Evolutionary conservation across 768 basidiomycete genomes (phyloP), one percentile per base, ranked within the genome.

Genomic region (Gloeopeniophorella convolvens): DNA sequence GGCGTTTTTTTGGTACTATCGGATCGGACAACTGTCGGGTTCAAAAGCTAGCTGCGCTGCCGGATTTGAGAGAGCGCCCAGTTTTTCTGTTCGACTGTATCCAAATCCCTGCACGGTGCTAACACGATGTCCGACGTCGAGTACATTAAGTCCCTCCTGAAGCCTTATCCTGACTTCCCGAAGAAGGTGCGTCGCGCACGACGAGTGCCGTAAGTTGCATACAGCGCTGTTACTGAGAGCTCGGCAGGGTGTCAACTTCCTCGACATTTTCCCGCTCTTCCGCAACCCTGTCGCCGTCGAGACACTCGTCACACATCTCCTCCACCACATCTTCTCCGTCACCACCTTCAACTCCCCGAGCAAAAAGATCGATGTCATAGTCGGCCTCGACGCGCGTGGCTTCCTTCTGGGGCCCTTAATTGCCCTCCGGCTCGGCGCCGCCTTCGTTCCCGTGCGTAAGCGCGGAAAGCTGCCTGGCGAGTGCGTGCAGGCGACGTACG

Each of bases 391-490:
- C 66, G 95, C 95, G 20, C 77, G 96, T 48, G 96, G 96, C 12
- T 99, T 99, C 73, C 77, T 99, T 43, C 68, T 99, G 9, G 96
- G 94, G 1, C 96, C 96, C 1, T 78, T 92, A 58, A 79, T 99
- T 60, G 96, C 96, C 4, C 69, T 90, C 61, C 75, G 95, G 50
- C 72, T 99, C 23, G 89, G 90, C 23, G 93, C 93, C 1, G 89
- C 91, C 10, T 99, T 99, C 59, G 92, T 96, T 3, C 94, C 96
- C 2, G 93, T 98, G 28, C 77, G 96, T 52, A 99, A 99, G 70
- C 71, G 72, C 54, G 94, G 93, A 4, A 99, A 98, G 67, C 75
- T 99, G n/a, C 96, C 96, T 5, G 96, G 96, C 39, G 62, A 80
- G 59, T 87, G 85, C 64, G 75, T 83, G 39, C 72, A 74, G 27